Conservation (phyloP, 345 rosid species). For the Gossypium raimondii region DNA sequence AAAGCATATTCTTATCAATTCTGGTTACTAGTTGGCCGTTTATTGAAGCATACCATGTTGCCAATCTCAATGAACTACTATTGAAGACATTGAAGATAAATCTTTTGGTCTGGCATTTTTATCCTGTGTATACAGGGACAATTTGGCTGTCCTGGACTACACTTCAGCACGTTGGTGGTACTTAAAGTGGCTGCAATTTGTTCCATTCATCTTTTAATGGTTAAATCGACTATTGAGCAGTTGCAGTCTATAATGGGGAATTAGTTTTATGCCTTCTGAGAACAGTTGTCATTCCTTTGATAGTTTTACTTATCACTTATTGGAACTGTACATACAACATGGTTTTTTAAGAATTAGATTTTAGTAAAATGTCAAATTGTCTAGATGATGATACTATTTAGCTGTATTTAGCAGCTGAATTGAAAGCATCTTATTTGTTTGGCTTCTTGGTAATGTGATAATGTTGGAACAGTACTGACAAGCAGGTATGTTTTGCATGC, state of each 20-base stretch:
- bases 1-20: background rate
- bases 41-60: background rate
- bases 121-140: background rate
- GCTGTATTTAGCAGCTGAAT: background rate
- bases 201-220: background rate
- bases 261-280: background rate
- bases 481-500: background rate
- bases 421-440: background rate
- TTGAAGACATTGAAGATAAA: background rate
- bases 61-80: slow-evolving; percentile 7
- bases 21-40: background rate
- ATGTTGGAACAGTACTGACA: background rate
- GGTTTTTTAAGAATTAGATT: background rate
- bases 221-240: background rate
- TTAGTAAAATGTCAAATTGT: background rate
- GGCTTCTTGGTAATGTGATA: slow-evolving; percentile 2
- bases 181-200: background rate
- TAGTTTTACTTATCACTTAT: background rate
- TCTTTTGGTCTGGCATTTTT: background rate
- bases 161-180: background rate
- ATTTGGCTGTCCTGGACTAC: background rate
- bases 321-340: background rate
- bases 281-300: background rate
- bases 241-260: background rate
- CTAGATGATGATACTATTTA: background rate